Evolutionary conservation across 2,329 filamentous ascomycete species (phyloP), one percentile per base, ranked within the genome.

Genomic region (Colletotrichum falcatum): DNA sequence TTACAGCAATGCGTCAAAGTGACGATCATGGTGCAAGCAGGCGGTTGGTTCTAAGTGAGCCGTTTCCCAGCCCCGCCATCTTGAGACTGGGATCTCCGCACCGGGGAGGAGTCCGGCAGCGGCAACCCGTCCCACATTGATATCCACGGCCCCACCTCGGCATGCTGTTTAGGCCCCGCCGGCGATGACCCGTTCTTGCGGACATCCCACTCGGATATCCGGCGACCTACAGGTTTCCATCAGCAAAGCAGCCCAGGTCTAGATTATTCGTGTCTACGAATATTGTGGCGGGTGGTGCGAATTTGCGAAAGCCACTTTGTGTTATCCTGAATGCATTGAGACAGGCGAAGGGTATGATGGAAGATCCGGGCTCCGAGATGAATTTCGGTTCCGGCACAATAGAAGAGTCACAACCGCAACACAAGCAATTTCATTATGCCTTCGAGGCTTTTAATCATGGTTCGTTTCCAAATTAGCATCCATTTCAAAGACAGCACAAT

Each of bases 71-170:
- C 55, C 18, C 18, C 39, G 23, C 14, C 53, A 16, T 28, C 26
- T 39, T n/a, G 23, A 23, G 46, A 37, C 35, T 46, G 37, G n/a
- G 35, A 44, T 39, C n/a, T 46, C 61, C 61, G 18, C 53, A 60
- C 58, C 66, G 66, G 54, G 53, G 23, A 69, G 66, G 65, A 69
- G 54, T 39, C 66, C 61, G 66, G 42, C 8, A 20, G n/a, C 26
- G 62, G 62, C n/a, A 12, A 23, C 49, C 16, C 46, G n/a, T 46
- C 54, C 61, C 26, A n/a, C 35, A 26, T 20, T n/a, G n/a, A n/a
- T 9, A 60, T 46, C 35, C 11, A 53, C 61, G 23, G 54, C 39
- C 54, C 66, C 61, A 23, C 37, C 23, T 35, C 61, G 61, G 46
- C 35, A 44, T 53, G n/a, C 37, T 26, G 35, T 6, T 28, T 26